Base-by-base conservation (phyloP, 208 protist genomes). In the Leptomonas pyrrhocoris region DNA sequence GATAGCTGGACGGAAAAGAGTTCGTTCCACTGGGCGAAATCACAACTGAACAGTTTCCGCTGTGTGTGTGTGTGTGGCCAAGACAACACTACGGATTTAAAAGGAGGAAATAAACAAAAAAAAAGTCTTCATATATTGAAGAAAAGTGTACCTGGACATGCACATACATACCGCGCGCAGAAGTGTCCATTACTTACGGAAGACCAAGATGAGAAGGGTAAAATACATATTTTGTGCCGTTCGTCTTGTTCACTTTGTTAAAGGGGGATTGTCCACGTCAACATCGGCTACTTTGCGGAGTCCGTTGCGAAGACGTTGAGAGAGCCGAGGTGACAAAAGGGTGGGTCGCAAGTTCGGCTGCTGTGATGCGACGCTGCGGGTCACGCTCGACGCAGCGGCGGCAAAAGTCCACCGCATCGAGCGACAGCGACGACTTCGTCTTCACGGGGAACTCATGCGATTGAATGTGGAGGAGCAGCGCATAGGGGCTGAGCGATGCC, bases 391-490 rank as follows among this genome's bases (percentile, higher is more conserved):
- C 57, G 58, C 77, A 79, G n/a, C 55, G 54, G 6, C 63, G 49
- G 25, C 66, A 73, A 36, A 83, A 79, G 49, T 83, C 67, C 18
- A 60, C 13, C n/a, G 77, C 72, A 4, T 42, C 40, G 13, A 27
- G 50, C 16, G 72, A 72, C 25, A 83, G 45, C 40, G 2, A 18
- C 31, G 19, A n/a, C n/a, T n/a, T 19, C 8, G 40, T 30, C 13
- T 38, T 45, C 9, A 82, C 40, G 19, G 77, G 67, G 21, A 82
- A 82, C 27, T 68, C 40, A 25, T 67, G 38, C 0, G 48, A 19
- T 34, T 82, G 64, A 28, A 82, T 70, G 23, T 77, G 45, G n/a
- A 73, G 59, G 19, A 82, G 46, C 28, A 82, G 61, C 6, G 71
- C 65, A 60, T 68, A 78, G 11, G 77, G 77, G 27, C 40, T 76